Conservation (phyloP, 2,329 filamentous ascomycete species). For the Malbranchea zuffiana region DNA sequence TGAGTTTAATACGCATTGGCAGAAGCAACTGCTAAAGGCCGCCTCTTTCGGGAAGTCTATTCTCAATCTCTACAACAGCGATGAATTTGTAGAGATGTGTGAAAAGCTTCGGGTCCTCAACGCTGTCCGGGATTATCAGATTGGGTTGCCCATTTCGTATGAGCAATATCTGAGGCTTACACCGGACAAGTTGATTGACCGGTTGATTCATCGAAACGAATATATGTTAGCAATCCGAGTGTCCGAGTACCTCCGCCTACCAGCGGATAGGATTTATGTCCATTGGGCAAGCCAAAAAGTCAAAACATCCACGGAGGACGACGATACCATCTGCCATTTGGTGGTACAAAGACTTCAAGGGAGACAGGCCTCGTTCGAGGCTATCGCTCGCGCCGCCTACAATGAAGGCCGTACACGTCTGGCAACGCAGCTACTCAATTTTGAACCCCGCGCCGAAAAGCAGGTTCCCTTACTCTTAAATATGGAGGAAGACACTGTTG, state of each 20-base stretch:
- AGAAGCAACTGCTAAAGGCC: slow-evolving; percentile 90
- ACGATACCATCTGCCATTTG: slow-evolving; percentile 73
- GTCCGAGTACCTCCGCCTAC: slow-evolving; percentile 73
- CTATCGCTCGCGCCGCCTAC: slow-evolving; percentile 84
- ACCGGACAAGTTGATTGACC: slow-evolving; percentile 73
- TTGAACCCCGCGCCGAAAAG: slow-evolving; percentile 87
- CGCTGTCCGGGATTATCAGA: slow-evolving; percentile 79
- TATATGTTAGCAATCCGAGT: slow-evolving; percentile 84
- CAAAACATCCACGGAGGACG: slow-evolving; percentile 68
- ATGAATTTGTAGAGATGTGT: slow-evolving; percentile 98
- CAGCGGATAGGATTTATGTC: slow-evolving; percentile 83
- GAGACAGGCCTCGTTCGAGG: slow-evolving; percentile 86
- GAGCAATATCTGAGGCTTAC: slow-evolving; percentile 89
- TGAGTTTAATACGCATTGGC: slow-evolving; percentile 83
- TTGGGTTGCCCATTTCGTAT: slow-evolving; percentile 81
- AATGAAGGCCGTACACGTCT: slow-evolving; percentile 84
- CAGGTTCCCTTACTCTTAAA: slow-evolving; percentile 86
- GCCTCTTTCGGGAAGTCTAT: slow-evolving; percentile 97
- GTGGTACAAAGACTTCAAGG: slow-evolving; percentile 79
- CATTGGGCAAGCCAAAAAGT: slow-evolving; percentile 97
- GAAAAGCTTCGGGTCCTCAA: slow-evolving; percentile 88
- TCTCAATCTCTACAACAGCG: slow-evolving; percentile 91
- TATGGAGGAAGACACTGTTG: slow-evolving; percentile 93
- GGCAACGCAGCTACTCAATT: slow-evolving; percentile 81
- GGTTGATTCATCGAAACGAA: slow-evolving; percentile 78